Conservation (phyloP, 2,329 filamentous ascomycete genomes). For the Lachnellula hyalina region DNA sequence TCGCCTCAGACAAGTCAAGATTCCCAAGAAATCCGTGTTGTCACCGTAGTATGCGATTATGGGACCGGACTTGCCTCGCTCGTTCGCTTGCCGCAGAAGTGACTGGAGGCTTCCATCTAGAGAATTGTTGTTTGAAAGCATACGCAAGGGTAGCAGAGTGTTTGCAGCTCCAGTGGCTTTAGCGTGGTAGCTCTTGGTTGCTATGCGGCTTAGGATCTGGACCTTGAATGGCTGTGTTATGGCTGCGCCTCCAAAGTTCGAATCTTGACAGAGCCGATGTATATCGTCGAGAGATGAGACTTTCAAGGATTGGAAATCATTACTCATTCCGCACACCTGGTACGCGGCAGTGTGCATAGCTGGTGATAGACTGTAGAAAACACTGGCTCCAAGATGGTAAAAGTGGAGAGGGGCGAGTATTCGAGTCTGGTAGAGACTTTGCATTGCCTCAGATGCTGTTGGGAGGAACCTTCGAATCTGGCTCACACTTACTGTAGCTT, state of each 20-base stretch:
- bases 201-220: constrained; percentile 59
- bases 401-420: constrained; percentile 65
- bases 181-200: constrained; percentile 65
- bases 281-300: constrained; percentile 57
- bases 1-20: constrained; percentile 65
- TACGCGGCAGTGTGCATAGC: constrained; percentile 73
- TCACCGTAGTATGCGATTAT: constrained; percentile 69
- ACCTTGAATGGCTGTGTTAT: constrained; percentile 71
- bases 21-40: constrained; percentile 79
- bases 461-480: constrained; percentile 28
- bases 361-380: constrained; percentile 68
- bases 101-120: constrained; percentile 42
- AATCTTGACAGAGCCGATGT: constrained; percentile 58
- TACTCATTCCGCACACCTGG: constrained; percentile 60
- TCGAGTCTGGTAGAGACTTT: constrained; percentile 61
- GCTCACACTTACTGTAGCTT: constrained; percentile 43
- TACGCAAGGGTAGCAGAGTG: constrained; percentile 65
- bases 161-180: constrained; percentile 72
- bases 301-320: constrained; percentile 61
- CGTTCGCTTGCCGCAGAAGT: constrained; percentile 35
- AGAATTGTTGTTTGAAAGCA: constrained; percentile 34
- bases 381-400: constrained; percentile 68
- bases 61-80: constrained; percentile 59
- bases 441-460: constrained; percentile 58
- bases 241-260: constrained; percentile 66